Evolutionary conservation across 176 grass and related monocot species (phyloP), one percentile per base, ranked within the genome.

Genomic region (Eragrostis nindensis): DNA sequence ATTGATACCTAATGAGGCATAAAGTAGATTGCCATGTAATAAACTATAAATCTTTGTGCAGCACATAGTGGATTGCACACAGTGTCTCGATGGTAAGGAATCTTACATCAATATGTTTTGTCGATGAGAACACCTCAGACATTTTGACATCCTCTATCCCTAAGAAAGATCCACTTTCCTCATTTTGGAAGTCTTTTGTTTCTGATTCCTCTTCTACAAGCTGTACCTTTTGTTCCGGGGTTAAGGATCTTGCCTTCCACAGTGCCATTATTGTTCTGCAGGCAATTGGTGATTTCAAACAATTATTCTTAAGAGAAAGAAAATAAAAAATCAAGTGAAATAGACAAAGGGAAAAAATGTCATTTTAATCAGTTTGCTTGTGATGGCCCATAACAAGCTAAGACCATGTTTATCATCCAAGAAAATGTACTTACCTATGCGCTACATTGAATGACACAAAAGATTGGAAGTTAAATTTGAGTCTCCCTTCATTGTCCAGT

Each of bases 171-270:
- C 79, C 92, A 43, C 49, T 87, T 61, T 98, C 95, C 41, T 94
- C 90, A 44, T 46, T 84, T 39, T 89, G 69, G 46, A 93, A 54
- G 27, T 81, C 86, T 79, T 89, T 81, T 15, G 42, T 77, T 71
- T 89, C 96, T 61, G 92, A 98, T 82, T 93, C 96, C 73, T 98
- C 95, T 83, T 98, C 95, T 46, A 91, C 88, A 62, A 98, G 73
- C 67, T 88, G 86, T 82, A 95, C 62, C 68, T 95, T 98, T 78
- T 98, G 90, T 84, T 98, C 96, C 60, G 96, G 90, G 49, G 70
- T 98, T 78, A 98, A 83, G 30, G 92, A 86, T 66, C 88, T 89
- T 7, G 92, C 83, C 71, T 86, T 98, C 96, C 96, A 98, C 29
- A 98, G 81, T 39, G 90, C 92, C 90, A 93, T 87, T 67, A 98